Conservation (phyloP, 768 basidiomycete genomes). For the Boletus rubroflammeus region DNA sequence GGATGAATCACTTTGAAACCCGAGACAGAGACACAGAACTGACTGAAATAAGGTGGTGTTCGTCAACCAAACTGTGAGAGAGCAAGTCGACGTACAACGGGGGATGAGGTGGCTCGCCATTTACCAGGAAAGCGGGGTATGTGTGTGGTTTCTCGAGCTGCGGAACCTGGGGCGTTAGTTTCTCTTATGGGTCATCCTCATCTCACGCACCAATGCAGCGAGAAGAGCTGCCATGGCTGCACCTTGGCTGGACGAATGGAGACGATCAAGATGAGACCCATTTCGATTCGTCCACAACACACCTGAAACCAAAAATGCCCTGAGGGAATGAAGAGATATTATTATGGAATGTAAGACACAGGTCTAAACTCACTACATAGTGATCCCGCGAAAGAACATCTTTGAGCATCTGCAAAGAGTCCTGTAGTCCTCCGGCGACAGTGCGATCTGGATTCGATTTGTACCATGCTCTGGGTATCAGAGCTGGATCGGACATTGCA, state of each 20-base stretch:
- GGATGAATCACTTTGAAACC: slow-evolving; percentile 59
- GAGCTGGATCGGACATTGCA: slow-evolving; percentile 44
- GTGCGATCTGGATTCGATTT: slow-evolving; percentile 50
- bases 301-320: slow-evolving; percentile 85
- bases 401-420: slow-evolving; percentile 50
- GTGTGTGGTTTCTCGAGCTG: slow-evolving; percentile 53
- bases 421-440: slow-evolving; percentile 52
- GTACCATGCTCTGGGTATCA: slow-evolving; percentile 73
- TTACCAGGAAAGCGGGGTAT: slow-evolving; percentile 57
- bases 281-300: background rate
- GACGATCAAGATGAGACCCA: slow-evolving; percentile 1
- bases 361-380: slow-evolving; percentile 54
- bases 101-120: slow-evolving; percentile 67
- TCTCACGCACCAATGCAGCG: slow-evolving; percentile 56
- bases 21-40: slow-evolving; percentile 73
- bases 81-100: slow-evolving; percentile 52
- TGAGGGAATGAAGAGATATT: slow-evolving; percentile 23
- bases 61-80: background rate
- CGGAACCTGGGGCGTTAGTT: slow-evolving; percentile 1
- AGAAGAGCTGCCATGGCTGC: slow-evolving; percentile 72
- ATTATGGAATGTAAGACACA: background rate
- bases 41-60: slow-evolving; percentile 33
- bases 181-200: background rate
- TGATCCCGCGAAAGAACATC: slow-evolving; percentile 54
- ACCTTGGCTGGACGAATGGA: slow-evolving; percentile 54